Percentiles rank a stretch among this genome's conserved stretches.
These are phyloP conservation scores for Solanum neorickii DNA, from an alignment of 257 asterid species.

Conservation along the genomic window DNA sequence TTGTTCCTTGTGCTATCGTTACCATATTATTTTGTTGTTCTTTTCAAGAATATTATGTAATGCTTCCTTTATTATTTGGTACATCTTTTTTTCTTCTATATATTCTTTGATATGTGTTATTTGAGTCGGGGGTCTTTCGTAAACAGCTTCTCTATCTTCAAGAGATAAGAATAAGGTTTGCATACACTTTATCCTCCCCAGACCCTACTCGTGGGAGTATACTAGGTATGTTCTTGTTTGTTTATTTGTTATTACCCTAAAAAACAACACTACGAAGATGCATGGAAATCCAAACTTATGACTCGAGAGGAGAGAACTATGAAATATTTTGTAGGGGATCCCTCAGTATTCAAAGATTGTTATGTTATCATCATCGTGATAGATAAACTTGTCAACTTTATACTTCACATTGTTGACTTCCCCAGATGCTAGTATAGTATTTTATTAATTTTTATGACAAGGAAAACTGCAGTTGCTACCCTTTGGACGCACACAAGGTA, in stretches of 20 bases:
- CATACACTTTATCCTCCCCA: not conserved
- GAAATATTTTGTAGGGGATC: not conserved
- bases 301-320: not conserved
- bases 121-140: not conserved
- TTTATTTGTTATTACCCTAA: not conserved
- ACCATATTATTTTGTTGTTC: not conserved
- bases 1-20: not conserved
- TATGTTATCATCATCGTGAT: not conserved
- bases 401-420: not conserved
- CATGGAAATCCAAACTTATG: not conserved
- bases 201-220: not conserved
- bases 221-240: not conserved
- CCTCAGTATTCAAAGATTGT: not conserved
- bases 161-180: not conserved
- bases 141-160: not conserved
- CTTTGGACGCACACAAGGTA: too few relatives aligned
- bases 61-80: not conserved
- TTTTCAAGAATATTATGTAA: not conserved
- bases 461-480: too few relatives aligned
- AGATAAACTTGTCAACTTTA: not conserved
- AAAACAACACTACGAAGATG: not conserved
- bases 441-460: not conserved
- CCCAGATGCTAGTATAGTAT: not conserved
- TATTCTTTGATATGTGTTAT: not conserved
- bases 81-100: not conserved